Conservation (phyloP, 2,329 filamentous ascomycete genomes). For the Mycosphaerella sp. region DNA sequence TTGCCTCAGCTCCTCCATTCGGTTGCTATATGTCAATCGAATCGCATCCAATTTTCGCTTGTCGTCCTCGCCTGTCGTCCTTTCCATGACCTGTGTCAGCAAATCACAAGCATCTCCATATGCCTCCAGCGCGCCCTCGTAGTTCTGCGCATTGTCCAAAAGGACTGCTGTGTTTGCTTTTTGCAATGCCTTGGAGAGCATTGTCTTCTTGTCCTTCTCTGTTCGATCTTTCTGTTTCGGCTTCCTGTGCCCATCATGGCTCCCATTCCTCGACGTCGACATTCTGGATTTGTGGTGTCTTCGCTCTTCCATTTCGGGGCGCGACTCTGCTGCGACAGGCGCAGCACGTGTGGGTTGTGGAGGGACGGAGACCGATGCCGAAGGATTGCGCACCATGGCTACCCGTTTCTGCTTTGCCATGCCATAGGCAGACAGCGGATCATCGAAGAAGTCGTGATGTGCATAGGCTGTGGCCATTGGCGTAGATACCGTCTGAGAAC, state of each 20-base stretch:
- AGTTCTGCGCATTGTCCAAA: slow-evolving; percentile 92
- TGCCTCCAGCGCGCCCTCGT: slow-evolving; percentile 80
- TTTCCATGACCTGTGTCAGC: slow-evolving; percentile 77
- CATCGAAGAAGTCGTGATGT: slow-evolving; percentile 30
- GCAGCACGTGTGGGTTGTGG: slow-evolving; percentile 7
- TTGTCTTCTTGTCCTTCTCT: slow-evolving; percentile 67
- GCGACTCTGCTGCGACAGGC: slow-evolving; percentile 13
- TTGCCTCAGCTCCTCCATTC: slow-evolving; percentile 78
- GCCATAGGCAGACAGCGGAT: slow-evolving; percentile 23
- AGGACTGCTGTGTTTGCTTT: slow-evolving; percentile 95
- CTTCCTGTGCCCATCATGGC: slow-evolving; percentile 10
- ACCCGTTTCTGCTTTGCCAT: slow-evolving; percentile 24
- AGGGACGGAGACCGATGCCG: slow-evolving; percentile 21
- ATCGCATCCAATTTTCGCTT: slow-evolving; percentile 87
- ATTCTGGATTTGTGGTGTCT: slow-evolving; percentile 1
- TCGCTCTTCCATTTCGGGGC: slow-evolving; percentile 11
- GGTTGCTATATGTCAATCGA: slow-evolving; percentile 79
- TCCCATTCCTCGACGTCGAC: slow-evolving; percentile 8
- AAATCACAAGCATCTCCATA: slow-evolving; percentile 88
- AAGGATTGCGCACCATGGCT: slow-evolving; percentile 22
- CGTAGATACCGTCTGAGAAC: slow-evolving; percentile 26
- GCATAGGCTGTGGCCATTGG: slow-evolving; percentile 27
- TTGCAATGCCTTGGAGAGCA: slow-evolving; percentile 91
- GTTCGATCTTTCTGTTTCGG: slow-evolving; percentile 37
- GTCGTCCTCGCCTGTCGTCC: slow-evolving; percentile 80